A percentile compares a stretch with the other conserved stretches of the same genome.
phyloP scores from a whole-genome alignment of 306 rosid genomes.

The peach (Prunus persica) region Prunus_persica_NCBIv2 NC_034009.1:45004001-45004500 shows the following conservation, averaged over 20 bases:
- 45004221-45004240: neutral
- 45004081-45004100: conserved; percentile 7
- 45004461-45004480: too few relatives aligned
- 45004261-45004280: neutral
- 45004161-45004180: neutral
- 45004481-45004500: too few relatives aligned
- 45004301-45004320: neutral
- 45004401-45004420: too few relatives aligned
- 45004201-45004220: neutral
- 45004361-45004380: too few relatives aligned
- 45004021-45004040: neutral
- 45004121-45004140: conserved; percentile 24
- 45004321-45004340: neutral
- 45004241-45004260: neutral
- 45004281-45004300: neutral
- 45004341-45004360: neutral
- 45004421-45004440: too few relatives aligned
- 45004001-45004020: neutral
- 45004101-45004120: conserved; percentile 1
- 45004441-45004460: too few relatives aligned
- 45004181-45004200: neutral
- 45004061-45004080: neutral
- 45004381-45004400: too few relatives aligned
- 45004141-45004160: conserved; percentile 6
- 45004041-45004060: conserved; percentile 10